Conservation (phyloP, 345 rosid species). For the Kandelia obovata region DNA sequence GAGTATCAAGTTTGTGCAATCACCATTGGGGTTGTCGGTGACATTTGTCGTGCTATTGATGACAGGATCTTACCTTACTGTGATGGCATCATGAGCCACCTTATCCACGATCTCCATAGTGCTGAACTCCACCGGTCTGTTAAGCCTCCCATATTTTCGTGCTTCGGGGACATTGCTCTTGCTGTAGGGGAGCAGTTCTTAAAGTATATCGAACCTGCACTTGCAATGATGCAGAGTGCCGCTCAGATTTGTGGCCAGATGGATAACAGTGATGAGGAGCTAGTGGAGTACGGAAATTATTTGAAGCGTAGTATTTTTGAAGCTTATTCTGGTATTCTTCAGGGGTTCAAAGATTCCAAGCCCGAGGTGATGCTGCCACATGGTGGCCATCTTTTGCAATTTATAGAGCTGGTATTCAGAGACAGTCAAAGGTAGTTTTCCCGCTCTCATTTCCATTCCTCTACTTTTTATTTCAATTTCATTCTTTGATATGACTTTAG, state of each 20-base stretch:
- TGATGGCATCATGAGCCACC: slow-evolving; percentile 79
- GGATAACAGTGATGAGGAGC: slow-evolving; percentile 66
- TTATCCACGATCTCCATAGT: slow-evolving; percentile 66
- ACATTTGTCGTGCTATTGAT: slow-evolving; percentile 84
- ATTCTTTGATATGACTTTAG: not conserved
- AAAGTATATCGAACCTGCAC: slow-evolving; percentile 57
- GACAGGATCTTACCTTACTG: slow-evolving; percentile 70
- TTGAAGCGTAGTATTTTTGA: slow-evolving; percentile 84
- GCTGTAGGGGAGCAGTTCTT: slow-evolving; percentile 76
- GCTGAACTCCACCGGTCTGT: slow-evolving; percentile 82
- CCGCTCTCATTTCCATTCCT: not conserved
- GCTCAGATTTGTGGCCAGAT: slow-evolving; percentile 70
- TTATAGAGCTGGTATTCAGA: slow-evolving; percentile 68
- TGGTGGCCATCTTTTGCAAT: slow-evolving; percentile 76
- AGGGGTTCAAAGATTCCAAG: slow-evolving; percentile 79
- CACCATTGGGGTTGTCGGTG: slow-evolving; percentile 89
- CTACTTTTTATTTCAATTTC: not conserved
- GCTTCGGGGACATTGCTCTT: slow-evolving; percentile 91
- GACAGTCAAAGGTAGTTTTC: slow-evolving; percentile 54
- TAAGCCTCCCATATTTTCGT: slow-evolving; percentile 89
- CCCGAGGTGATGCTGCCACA: slow-evolving; percentile 81
- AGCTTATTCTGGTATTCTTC: slow-evolving; percentile 91
- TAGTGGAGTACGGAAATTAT: slow-evolving; percentile 79
- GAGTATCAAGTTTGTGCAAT: slow-evolving; percentile 93
- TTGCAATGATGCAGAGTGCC: slow-evolving; percentile 83